Conservation (phyloP, 805 yeast genomes). For the Zygotorulaspora chibaensis region DNA sequence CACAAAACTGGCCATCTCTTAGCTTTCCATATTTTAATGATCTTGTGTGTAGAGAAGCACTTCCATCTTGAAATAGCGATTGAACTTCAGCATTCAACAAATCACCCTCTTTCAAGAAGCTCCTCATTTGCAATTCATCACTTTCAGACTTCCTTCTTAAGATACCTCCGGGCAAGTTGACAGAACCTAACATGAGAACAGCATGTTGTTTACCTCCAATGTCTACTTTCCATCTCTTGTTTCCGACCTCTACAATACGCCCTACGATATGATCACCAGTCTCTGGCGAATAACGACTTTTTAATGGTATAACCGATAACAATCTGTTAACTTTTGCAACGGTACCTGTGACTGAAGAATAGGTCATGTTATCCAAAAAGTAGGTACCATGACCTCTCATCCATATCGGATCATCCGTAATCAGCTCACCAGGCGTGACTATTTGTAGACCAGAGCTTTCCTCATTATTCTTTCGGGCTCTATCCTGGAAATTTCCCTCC, state of each 20-base stretch:
- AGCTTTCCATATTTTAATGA: slow-evolving; percentile 93
- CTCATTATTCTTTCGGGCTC: slow-evolving; percentile 21
- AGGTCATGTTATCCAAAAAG: slow-evolving; percentile 66
- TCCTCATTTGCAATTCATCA: slow-evolving; percentile 95
- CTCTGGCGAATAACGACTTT: slow-evolving; percentile 87
- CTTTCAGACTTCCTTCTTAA: slow-evolving; percentile 88
- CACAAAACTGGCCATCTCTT: slow-evolving; percentile 80
- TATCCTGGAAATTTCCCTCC: slow-evolving; percentile 31
- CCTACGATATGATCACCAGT: slow-evolving; percentile 97
- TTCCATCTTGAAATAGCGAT: slow-evolving; percentile 80
- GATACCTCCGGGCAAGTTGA: slow-evolving; percentile 95
- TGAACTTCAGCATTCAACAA: slow-evolving; percentile 94
- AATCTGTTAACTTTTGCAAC: slow-evolving; percentile 82
- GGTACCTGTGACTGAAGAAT: slow-evolving; percentile 89
- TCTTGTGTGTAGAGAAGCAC: slow-evolving; percentile 91
- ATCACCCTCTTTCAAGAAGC: slow-evolving; percentile 92
- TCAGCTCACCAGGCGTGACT: slow-evolving; percentile 93
- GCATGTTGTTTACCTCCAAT: slow-evolving; percentile 95
- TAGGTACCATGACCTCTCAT: slow-evolving; percentile 99
- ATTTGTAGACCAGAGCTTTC: slow-evolving; percentile 36
- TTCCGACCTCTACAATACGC: slow-evolving; percentile 88
- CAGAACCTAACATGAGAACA: slow-evolving; percentile 87
- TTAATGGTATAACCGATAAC: slow-evolving; percentile 76
- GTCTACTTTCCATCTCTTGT: slow-evolving; percentile 93
- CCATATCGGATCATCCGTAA: slow-evolving; percentile 95